A percentile compares a stretch with the other conserved stretches of the same genome.
Conservation (phyloP, 2,329 filamentous ascomycete species). For the Pezicula neosporulosa region DNA sequence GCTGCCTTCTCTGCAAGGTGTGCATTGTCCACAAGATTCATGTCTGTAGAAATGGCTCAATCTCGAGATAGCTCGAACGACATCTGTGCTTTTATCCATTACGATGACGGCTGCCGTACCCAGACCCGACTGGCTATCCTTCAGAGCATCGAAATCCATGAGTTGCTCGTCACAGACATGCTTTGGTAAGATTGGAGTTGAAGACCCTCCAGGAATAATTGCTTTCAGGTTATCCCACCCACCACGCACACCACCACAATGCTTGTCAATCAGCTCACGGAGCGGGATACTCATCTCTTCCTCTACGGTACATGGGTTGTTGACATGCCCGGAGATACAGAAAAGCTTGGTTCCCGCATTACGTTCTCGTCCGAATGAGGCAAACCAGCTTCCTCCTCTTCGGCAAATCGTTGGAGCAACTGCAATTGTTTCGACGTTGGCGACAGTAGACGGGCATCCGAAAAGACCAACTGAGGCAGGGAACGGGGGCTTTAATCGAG, state of each 20-base stretch:
- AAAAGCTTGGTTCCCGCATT: constrained; percentile 98
- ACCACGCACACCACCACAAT: constrained; percentile 93
- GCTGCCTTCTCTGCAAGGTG: constrained; percentile 97
- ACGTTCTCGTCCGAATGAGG: constrained; percentile 87
- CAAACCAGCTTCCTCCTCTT: constrained; percentile 90
- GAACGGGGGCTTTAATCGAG: constrained; percentile 97
- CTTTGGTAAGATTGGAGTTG: constrained; percentile 93
- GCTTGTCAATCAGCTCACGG: constrained; percentile 93
- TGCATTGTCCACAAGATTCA: constrained; percentile 98
- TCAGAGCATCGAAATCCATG: constrained; percentile 98
- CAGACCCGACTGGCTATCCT: constrained; percentile 95
- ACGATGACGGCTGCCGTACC: constrained; percentile 97
- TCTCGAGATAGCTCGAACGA: constrained; percentile 89
- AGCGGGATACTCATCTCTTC: constrained; percentile 98
- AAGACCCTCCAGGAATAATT: constrained; percentile 93
- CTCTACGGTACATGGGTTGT: constrained; percentile 92
- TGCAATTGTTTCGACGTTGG: constrained; percentile 96
- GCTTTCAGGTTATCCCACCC: constrained; percentile 98
- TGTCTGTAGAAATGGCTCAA: constrained; percentile 97
- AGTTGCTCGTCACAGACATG: constrained; percentile 87
- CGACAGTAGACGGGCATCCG: constrained; percentile 95
- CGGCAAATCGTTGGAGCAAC: constrained; percentile 95
- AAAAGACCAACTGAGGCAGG: constrained; percentile 96
- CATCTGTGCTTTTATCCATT: constrained; percentile 97
- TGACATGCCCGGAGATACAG: constrained; percentile 97